phyloP scores from a whole-genome alignment of 164 flowering plant genomes.

The Stephania yunnanensis region DNA sequence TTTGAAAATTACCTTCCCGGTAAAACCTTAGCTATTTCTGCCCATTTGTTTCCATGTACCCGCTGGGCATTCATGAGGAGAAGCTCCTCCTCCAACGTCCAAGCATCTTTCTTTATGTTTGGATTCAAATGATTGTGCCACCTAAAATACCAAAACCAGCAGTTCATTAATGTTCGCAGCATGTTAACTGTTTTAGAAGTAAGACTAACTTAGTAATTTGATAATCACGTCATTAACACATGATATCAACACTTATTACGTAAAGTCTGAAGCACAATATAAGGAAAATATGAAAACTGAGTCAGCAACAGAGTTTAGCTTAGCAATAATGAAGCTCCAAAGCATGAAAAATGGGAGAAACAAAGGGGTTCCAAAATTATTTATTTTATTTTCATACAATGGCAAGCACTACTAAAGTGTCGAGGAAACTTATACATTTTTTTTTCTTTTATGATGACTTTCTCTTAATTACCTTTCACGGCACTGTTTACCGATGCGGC shows the following conservation, averaged over 20 bases:
- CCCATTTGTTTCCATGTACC: slow-evolving; percentile 88
- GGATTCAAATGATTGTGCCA: slow-evolving; percentile 99
- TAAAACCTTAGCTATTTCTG: slow-evolving; percentile 87
- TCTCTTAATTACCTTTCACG: slow-evolving; percentile 68
- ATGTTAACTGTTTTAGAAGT: not conserved
- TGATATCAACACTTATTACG: not conserved
- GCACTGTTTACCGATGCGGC: slow-evolving; percentile 98
- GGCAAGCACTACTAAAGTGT: not conserved
- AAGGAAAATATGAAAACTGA: not conserved
- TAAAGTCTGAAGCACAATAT: not conserved
- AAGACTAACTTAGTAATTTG: not conserved
- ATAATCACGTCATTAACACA: not conserved
- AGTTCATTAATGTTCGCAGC: not conserved
- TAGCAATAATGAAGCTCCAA: not conserved
- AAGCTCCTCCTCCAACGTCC: slow-evolving; percentile 88
- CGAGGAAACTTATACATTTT: not conserved
- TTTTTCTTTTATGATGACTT: not conserved
- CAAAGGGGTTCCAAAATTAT: not conserved
- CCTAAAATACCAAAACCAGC: slow-evolving; percentile 34
- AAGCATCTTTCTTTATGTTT: slow-evolving; percentile 75
- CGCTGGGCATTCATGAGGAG: slow-evolving; percentile 72
- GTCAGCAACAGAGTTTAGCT: not conserved
- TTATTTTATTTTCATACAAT: not conserved
- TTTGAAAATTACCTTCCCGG: slow-evolving; percentile 74
- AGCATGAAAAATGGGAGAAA: not conserved